These are phyloP conservation scores for Parmales sp. DNA, from an alignment of 108 stramenopile genomes.

Conservation along the genomic window DNA sequence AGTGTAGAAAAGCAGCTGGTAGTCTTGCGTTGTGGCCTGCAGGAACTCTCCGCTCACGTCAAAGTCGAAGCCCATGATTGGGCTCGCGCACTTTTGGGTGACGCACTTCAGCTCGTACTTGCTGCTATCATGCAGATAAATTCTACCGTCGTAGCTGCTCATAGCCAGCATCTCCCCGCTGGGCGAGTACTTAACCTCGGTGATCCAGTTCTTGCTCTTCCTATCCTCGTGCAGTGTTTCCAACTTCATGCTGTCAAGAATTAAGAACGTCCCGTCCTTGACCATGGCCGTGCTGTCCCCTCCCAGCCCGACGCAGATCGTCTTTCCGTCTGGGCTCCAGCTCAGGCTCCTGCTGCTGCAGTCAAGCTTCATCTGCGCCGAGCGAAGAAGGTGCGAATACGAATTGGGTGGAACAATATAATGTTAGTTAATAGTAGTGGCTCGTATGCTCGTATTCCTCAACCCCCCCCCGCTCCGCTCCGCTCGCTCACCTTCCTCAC, in stretches of 20 bases:
- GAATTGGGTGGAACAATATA: too few relatives aligned
- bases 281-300: constrained; percentile 9
- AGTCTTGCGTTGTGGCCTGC: constrained; percentile 26
- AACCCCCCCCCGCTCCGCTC: too few relatives aligned
- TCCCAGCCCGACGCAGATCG: constrained; percentile 31
- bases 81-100: not conserved
- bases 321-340: constrained; percentile 14
- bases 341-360: constrained; percentile 21
- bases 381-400: too few relatives aligned
- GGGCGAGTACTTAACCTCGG: constrained; percentile 25
- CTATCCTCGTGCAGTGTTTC: constrained; percentile 28
- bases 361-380: constrained; percentile 2
- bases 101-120: not conserved
- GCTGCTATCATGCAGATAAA: not conserved
- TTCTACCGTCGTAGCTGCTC: constrained; percentile 6
- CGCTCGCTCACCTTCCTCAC: not conserved
- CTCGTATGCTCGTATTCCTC: too few relatives aligned
- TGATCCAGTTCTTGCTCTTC: constrained; percentile 35
- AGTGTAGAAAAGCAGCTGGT: constrained; percentile 36
- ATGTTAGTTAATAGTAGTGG: too few relatives aligned
- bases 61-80: not conserved
- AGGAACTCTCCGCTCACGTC: constrained; percentile 28
- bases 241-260: constrained; percentile 15
- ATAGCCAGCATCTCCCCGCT: constrained; percentile 6
- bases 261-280: constrained; percentile 20